Conservation (phyloP, 768 basidiomycete species). For the Terana coerulea region DNA sequence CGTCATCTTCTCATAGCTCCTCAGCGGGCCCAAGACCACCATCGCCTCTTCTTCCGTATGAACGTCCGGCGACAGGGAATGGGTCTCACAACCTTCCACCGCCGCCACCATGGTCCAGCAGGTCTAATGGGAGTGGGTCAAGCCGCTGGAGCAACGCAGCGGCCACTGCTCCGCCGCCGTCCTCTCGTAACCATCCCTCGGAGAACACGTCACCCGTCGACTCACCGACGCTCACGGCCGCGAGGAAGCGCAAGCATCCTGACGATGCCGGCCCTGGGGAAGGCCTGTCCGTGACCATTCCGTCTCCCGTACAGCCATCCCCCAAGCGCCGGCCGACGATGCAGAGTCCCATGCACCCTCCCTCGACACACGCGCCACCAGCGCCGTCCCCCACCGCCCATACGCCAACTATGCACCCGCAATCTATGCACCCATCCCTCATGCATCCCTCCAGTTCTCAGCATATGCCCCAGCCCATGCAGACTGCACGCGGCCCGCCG, state of each 20-base stretch:
- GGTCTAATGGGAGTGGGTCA: constrained; percentile 9
- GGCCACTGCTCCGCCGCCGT: constrained; percentile 25
- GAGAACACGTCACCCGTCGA: constrained; percentile 10
- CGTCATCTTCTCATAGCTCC: background rate
- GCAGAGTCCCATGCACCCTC: constrained; percentile 1
- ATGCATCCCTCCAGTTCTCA: background rate
- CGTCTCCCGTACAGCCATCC: constrained; percentile 8
- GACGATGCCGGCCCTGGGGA: constrained; percentile 21
- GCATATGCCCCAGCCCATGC: constrained; percentile 5
- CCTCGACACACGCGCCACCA: background rate
- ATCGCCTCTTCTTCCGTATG: constrained; percentile 36
- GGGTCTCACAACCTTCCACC: constrained; percentile 28
- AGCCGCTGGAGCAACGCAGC: constrained; percentile 29
- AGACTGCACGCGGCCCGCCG: background rate
- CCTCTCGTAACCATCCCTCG: constrained; percentile 17
- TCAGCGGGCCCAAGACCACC: constrained; percentile 4
- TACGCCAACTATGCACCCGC: background rate
- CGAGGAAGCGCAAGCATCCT: constrained; percentile 32
- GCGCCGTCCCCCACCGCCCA: background rate
- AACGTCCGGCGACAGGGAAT: constrained; percentile 29
- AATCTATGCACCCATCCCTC: background rate
- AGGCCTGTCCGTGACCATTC: constrained; percentile 4
- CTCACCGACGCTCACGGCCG: constrained; percentile 20
- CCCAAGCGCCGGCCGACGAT: constrained; percentile 1
- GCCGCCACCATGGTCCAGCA: constrained; percentile 32